Evolutionary conservation across 1,139 yeast species (phyloP).

Genomic region (Saccharomycopsis crataegensis): DNA sequence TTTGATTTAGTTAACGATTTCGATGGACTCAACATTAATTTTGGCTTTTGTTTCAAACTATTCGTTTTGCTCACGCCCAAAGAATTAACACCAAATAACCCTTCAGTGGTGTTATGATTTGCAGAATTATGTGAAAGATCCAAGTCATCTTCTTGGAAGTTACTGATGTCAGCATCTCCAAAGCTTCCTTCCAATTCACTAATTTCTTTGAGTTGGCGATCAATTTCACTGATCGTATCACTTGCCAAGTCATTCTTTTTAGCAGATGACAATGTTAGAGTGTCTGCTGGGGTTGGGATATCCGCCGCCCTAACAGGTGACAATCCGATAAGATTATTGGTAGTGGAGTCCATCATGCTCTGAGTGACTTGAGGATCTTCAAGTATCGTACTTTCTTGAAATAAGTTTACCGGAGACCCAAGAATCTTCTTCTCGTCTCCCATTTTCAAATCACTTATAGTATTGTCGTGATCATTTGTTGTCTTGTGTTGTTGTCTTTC

Average conservation of each 20-base stretch:
- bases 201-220: conserved; percentile 9
- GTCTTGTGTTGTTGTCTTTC: background rate
- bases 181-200: background rate
- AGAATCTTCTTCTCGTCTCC: conserved; percentile 3
- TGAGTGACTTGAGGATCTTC: too few relatives aligned
- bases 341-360: background rate
- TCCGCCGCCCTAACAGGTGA: background rate
- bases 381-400: background rate
- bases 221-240: conserved; percentile 9
- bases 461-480: background rate
- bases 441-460: background rate
- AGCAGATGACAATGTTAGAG: background rate
- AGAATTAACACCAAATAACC: too few relatives aligned
- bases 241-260: background rate
- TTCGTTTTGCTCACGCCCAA: too few relatives aligned
- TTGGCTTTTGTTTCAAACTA: background rate
- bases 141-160: background rate
- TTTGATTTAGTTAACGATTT: background rate
- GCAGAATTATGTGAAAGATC: background rate
- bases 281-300: background rate
- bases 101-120: background rate
- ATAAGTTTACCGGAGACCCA: conserved; percentile 14
- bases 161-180: background rate
- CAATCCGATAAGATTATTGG: background rate
- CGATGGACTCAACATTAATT: background rate